A percentile compares a stretch with the other conserved stretches of the same genome.
Evolutionary conservation across 306 rosid genomes (phyloP).

Genomic region (Casuarina equisetifolia): DNA sequence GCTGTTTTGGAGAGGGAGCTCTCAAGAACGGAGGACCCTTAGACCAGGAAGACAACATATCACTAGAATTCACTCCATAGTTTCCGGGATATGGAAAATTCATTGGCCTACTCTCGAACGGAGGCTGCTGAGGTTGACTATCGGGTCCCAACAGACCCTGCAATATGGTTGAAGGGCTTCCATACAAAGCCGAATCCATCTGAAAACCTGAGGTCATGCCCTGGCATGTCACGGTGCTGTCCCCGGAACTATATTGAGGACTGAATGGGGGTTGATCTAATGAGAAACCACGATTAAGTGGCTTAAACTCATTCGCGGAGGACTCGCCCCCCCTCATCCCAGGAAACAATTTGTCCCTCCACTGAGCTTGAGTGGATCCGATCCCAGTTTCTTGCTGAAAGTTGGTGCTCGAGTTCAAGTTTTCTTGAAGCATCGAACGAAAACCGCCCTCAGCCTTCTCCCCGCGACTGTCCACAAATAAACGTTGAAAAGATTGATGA

Average conservation of each 20-base stretch:
- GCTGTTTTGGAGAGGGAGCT: constrained; percentile 72
- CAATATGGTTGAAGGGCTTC: constrained; percentile 55
- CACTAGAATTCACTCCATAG: constrained; percentile 57
- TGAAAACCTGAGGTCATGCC: constrained; percentile 48
- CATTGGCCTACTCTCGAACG: constrained; percentile 34
- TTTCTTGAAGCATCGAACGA: constrained; percentile 70
- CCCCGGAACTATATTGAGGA: constrained; percentile 77
- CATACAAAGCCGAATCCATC: constrained; percentile 60
- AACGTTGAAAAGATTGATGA: neutral
- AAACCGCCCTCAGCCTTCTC: constrained; percentile 68
- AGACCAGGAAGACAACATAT: constrained; percentile 46
- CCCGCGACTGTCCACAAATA: constrained; percentile 34
- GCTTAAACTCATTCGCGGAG: constrained; percentile 43
- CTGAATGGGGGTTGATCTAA: constrained; percentile 71
- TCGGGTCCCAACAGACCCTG: constrained; percentile 69
- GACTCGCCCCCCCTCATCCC: constrained; percentile 35
- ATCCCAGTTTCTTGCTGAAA: constrained; percentile 63
- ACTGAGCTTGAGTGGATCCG: constrained; percentile 56
- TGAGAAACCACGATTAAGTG: constrained; percentile 64
- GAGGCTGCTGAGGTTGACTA: constrained; percentile 42
- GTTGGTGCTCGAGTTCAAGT: constrained; percentile 50
- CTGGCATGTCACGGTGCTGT: constrained; percentile 67
- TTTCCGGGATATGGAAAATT: constrained; percentile 43
- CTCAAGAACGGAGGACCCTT: constrained; percentile 79
- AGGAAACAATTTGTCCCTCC: constrained; percentile 65